Percentiles rank a stretch among this genome's conserved stretches.
These are phyloP conservation scores for Suaeda aralocaspica DNA, from an alignment of 148 eudicot species.

Conservation along the genomic window DNA sequence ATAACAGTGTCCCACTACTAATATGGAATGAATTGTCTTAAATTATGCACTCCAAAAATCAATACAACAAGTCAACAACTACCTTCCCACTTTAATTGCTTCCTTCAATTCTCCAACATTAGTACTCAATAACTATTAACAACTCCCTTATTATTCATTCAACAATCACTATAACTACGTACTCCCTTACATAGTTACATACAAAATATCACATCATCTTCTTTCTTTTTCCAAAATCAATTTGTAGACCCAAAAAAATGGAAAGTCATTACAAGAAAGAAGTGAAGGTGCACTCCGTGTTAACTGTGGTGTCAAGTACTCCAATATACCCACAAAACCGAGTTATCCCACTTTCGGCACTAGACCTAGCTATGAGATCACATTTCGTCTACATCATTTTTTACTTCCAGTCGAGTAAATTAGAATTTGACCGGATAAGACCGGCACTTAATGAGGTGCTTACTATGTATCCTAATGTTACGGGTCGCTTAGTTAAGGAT, in stretches of 20 bases:
- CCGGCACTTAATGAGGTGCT: conserved; percentile 30
- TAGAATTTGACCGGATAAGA: conserved; percentile 31
- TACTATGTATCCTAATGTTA: conserved; percentile 39
- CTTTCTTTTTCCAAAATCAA: not conserved
- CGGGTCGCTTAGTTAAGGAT: conserved; percentile 46
- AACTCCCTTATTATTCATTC: not conserved
- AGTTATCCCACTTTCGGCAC: conserved; percentile 18
- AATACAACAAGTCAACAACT: not conserved
- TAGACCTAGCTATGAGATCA: conserved; percentile 55
- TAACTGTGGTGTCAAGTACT: conserved; percentile 51
- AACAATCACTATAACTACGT: not conserved
- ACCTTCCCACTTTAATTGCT: not conserved
- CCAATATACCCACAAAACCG: conserved; percentile 35
- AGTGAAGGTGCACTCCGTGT: conserved; percentile 38
- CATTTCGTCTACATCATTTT: conserved; percentile 42
- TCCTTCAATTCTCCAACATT: not conserved
- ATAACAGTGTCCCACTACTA: too few relatives aligned
- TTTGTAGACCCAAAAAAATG: not conserved
- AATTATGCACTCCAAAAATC: not conserved
- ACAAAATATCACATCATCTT: too few relatives aligned
- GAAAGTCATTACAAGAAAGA: not conserved
- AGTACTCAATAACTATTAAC: not conserved
- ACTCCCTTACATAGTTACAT: too few relatives aligned
- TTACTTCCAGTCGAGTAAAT: conserved; percentile 35
- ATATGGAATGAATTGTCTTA: not conserved